Evolutionary conservation across 2,329 filamentous ascomycete genomes (phyloP), one percentile per base, ranked within the genome.

Genomic region (Macroventuria anomochaeta): DNA sequence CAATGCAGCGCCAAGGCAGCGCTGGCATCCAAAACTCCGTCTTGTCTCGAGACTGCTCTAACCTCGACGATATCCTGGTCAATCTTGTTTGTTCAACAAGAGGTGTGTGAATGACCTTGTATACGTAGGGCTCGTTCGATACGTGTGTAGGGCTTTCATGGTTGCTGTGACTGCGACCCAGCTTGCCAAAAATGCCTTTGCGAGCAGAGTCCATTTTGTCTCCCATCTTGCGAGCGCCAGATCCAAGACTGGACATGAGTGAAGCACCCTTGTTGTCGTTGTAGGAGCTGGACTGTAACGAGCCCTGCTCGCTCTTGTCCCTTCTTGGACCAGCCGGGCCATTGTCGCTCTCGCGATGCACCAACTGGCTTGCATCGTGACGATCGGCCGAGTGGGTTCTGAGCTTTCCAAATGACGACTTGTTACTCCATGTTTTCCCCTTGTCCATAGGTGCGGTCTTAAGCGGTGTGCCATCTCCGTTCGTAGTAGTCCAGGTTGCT

Each of bases 11-110:
- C 89, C 93, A 97, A 0, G 93, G 93, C 53, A 97, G 88, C 6
- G 92, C 90, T 11, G 93, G 93, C 93, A 97, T 96, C 93, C 93
- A 97, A 70, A 96, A 97, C 70, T 97, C 93, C 0, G 93, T 97
- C 80, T 97, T 97, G 70, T 97, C 93, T 58, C 88, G 85, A 8
- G 93, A 96, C 56, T 90, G 86, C 69, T 96, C 91, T 36, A 97
- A 79, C 25, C 89, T 86, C 75, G 93, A 96, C 7, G 92, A 96
- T 70, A 97, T 97, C 59, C 93, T 85, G 0, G 93, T 97, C 59
- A 87, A 81, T n/a, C 93, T 86, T 6, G 93, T 93, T 76, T 97
- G 93, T 72, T 96, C 89, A 21, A 96, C 83, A 25, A 97, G 79
- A 1, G 92, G 91, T 42, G 90, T 80, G 67, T 95, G 96, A 72